These are phyloP conservation scores for Debaryomycetaceae sp. DNA, from an alignment of 1,139 yeast species.

Conservation along the genomic window DNA sequence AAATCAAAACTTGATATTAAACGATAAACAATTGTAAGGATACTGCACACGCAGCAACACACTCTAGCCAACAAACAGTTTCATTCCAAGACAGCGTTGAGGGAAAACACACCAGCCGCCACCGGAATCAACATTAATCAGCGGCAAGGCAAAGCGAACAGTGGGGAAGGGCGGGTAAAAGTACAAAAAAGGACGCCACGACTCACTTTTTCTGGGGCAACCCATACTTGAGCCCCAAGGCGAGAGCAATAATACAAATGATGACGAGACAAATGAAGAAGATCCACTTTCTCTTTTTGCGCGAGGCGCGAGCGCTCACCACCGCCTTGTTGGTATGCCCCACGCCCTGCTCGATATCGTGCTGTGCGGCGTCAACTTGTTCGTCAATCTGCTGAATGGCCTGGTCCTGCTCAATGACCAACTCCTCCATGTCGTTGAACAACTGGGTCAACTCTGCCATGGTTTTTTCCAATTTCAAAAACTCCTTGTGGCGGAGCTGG, in stretches of 20 bases:
- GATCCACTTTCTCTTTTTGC: conserved; percentile 90
- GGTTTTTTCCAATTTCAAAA: conserved; percentile 87
- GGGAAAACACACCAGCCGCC: too few species aligned
- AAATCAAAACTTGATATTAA: too few species aligned
- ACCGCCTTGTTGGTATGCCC: conserved; percentile 92
- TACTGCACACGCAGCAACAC: too few species aligned
- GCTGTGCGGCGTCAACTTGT: conserved; percentile 75
- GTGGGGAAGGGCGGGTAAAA: too few species aligned
- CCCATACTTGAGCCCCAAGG: conserved; percentile 42
- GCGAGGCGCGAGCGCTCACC: conserved; percentile 75
- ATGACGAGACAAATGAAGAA: conserved; percentile 52
- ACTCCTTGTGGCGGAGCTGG: conserved; percentile 91
- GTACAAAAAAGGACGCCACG: too few species aligned
- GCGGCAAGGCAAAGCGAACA: too few species aligned
- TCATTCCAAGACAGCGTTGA: too few species aligned
- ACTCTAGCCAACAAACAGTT: too few species aligned
- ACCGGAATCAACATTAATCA: too few species aligned
- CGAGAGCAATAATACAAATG: conserved; percentile 56
- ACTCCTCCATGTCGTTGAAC: conserved; percentile 92
- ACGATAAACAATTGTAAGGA: too few species aligned
- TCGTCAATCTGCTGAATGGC: conserved; percentile 76
- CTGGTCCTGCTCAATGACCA: conserved; percentile 93
- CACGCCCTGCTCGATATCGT: conserved; percentile 86
- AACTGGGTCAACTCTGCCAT: conserved; percentile 93
- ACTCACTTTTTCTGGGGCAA: conserved; percentile 8